phyloP scores from a whole-genome alignment of 768 basidiomycete species.

The Leucocoprinus birnbaumii region DNA sequence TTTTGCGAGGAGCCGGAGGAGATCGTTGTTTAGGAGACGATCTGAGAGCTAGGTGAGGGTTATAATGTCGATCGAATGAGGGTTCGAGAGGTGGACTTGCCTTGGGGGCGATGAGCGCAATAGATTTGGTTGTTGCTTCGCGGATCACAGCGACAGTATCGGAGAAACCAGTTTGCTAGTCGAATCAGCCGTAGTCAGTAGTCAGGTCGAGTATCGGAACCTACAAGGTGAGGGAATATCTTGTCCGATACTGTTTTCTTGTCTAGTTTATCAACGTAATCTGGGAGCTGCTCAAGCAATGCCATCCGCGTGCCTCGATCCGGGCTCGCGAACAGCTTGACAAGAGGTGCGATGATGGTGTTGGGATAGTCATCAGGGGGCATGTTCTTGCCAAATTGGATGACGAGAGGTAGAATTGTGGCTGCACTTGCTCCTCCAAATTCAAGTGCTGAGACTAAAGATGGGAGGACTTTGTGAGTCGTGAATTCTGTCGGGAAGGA shows the following conservation, averaged over 20 bases:
- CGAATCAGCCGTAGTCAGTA: conserved; percentile 3
- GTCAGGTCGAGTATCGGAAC: conserved; percentile 20
- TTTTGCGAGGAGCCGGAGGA: conserved; percentile 88
- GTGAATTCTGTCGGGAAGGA: conserved; percentile 87
- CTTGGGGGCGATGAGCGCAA: conserved; percentile 82
- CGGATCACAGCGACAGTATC: conserved; percentile 94
- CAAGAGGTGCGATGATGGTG: conserved; percentile 70
- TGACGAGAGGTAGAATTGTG: conserved; percentile 77
- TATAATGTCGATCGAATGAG: neutral
- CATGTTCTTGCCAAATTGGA: conserved; percentile 74
- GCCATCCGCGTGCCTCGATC: conserved; percentile 96
- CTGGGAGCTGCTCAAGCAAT: conserved; percentile 78
- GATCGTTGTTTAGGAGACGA: conserved; percentile 93
- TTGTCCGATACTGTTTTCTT: conserved; percentile 82
- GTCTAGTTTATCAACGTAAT: conserved; percentile 86
- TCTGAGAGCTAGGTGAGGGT: conserved; percentile 64
- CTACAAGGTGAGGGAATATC: conserved; percentile 89
- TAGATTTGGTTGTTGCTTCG: conserved; percentile 89
- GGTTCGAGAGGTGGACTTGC: conserved; percentile 32
- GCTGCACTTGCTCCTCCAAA: conserved; percentile 76
- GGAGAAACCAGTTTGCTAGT: conserved; percentile 90
- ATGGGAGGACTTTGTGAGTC: conserved; percentile 83
- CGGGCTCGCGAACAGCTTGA: conserved; percentile 83
- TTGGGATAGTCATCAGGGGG: conserved; percentile 68
- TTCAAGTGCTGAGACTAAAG: conserved; percentile 74